Percentiles rank a stretch among this genome's conserved stretches.
phyloP scores from a whole-genome alignment of 768 basidiomycete species.

The Xerocomus potaroensis region DNA sequence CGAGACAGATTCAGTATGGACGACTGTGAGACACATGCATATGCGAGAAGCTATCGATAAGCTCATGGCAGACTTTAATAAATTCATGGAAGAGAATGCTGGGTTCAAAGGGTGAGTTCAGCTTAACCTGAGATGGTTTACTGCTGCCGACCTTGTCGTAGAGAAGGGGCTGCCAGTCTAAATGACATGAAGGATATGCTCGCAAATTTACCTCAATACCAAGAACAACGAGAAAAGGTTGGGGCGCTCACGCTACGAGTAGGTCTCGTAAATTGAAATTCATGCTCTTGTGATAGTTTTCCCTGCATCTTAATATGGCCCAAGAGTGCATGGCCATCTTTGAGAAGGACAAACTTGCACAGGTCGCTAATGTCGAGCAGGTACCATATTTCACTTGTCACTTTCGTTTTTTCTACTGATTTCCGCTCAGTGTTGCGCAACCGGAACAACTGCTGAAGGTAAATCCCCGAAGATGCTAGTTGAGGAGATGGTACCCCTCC shows the following conservation, averaged over 20 bases:
- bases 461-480: constrained; percentile 93
- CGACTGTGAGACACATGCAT: constrained; percentile 91
- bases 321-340: constrained; percentile 96
- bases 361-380: constrained; percentile 89
- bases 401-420: neutral
- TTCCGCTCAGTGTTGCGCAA: constrained; percentile 75
- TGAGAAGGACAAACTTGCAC: constrained; percentile 78
- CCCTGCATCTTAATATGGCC: constrained; percentile 94
- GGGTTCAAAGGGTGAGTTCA: constrained; percentile 80
- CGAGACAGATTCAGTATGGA: constrained; percentile 89
- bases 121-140: constrained; percentile 3
- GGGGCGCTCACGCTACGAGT: constrained; percentile 6
- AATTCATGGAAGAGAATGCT: constrained; percentile 90
- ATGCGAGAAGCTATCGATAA: constrained; percentile 99
- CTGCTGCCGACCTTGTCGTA: constrained; percentile 21
- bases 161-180: constrained; percentile 78
- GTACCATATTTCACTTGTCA: constrained; percentile 30
- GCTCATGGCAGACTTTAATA: constrained; percentile 93
- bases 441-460: constrained; percentile 85
- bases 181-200: constrained; percentile 99
- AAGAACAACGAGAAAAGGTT: constrained; percentile 93
- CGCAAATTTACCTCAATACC: constrained; percentile 88
- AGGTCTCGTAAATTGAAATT: neutral
- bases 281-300: constrained; percentile 59
- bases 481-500: constrained; percentile 97